These are phyloP conservation scores for Osmozyma mogii DNA, from an alignment of 805 yeast species.

Conservation along the genomic window DNA sequence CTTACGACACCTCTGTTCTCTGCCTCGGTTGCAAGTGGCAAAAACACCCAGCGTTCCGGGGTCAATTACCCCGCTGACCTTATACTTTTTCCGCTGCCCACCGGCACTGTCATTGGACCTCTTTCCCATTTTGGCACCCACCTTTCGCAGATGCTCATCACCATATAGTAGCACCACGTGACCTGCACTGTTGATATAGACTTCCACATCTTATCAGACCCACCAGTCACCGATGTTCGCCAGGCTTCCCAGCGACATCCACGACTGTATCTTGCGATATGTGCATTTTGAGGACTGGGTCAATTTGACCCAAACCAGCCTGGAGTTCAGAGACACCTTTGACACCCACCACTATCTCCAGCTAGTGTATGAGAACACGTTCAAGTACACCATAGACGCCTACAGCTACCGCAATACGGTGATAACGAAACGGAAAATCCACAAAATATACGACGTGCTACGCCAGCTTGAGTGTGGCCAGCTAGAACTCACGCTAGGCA, in stretches of 20 bases:
- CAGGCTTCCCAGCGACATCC: conserved; percentile 8
- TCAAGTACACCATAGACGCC: too few relatives aligned
- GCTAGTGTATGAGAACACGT: too few relatives aligned
- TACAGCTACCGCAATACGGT: too few relatives aligned
- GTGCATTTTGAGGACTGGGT: conserved; percentile 9
- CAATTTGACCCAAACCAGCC: conserved; percentile 7
- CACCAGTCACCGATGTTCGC: conserved; percentile 6
- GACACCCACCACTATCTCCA: conserved; percentile 4
- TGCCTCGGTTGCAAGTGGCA: conserved; percentile 79
- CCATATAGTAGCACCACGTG: too few relatives aligned
- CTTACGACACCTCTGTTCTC: conserved; percentile 69
- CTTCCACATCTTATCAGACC: background rate
- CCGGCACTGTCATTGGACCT: conserved; percentile 18
- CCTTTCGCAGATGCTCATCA: background rate
- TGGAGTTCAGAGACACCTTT: conserved; percentile 11
- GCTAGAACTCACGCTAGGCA: too few relatives aligned
- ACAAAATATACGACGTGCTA: too few relatives aligned
- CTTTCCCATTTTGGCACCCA: conserved; percentile 13
- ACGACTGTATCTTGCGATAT: conserved; percentile 5
- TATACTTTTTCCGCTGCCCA: conserved; percentile 34
- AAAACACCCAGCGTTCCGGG: conserved; percentile 84
- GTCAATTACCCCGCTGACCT: conserved; percentile 52
- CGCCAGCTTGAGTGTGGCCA: too few relatives aligned
- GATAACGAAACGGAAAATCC: too few relatives aligned
- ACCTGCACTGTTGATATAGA: background rate